These are phyloP conservation scores for Lactarius evosmus DNA, from an alignment of 768 basidiomycete genomes.

Conservation along the genomic window DNA sequence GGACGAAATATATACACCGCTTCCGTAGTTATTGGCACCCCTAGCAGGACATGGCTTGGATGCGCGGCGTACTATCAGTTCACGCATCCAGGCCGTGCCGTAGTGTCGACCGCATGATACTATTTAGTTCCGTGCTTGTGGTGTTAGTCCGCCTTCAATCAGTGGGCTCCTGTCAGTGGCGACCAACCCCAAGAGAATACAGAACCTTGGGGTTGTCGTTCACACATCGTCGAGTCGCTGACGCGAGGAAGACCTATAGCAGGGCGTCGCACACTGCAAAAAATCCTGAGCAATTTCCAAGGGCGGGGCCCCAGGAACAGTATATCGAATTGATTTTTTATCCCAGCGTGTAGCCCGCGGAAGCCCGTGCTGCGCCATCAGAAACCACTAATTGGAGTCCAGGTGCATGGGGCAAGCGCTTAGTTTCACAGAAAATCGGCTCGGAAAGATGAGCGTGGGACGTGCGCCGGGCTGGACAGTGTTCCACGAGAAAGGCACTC, in stretches of 20 bases:
- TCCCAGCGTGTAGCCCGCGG: constrained; percentile 21
- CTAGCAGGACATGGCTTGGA: not conserved
- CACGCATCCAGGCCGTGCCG: not conserved
- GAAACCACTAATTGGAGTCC: constrained; percentile 7
- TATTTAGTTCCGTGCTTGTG: no score
- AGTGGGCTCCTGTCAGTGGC: no score
- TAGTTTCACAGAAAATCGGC: not conserved
- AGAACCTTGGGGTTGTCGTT: not conserved
- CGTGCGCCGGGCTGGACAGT: not conserved
- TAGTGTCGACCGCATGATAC: not conserved
- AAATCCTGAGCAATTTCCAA: not conserved
- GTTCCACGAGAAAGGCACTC: not conserved
- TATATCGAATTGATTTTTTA: constrained; percentile 17
- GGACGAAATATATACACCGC: not conserved
- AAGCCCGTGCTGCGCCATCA: constrained; percentile 10
- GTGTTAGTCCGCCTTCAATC: no score
- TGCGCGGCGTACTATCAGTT: not conserved
- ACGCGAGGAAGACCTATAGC: not conserved
- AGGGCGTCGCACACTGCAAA: not conserved
- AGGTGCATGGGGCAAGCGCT: constrained; percentile 9
- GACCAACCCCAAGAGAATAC: not conserved
- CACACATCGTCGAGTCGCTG: not conserved
- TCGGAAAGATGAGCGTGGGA: not conserved
- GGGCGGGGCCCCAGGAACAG: constrained; percentile 1
- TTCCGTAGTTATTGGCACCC: constrained; percentile 1